phyloP scores from a whole-genome alignment of 1,139 yeast genomes.

The Candida gigantensis region DNA sequence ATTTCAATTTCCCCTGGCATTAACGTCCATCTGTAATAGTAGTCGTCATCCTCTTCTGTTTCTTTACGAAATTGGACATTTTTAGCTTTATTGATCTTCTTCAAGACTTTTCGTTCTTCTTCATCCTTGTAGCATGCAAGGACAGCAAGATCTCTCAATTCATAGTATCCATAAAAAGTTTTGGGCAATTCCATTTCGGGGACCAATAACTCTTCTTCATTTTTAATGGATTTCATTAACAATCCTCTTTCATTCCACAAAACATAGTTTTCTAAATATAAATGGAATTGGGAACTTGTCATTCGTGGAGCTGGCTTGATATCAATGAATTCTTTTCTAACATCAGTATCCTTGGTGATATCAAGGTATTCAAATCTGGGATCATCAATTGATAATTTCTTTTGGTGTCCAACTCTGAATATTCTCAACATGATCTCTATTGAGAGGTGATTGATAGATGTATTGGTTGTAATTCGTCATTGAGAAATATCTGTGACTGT shows the following conservation, averaged over 20 bases:
- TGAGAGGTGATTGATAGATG: too few species aligned
- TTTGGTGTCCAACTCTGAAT: conserved; percentile 1
- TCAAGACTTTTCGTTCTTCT: neutral
- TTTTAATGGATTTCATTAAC: neutral
- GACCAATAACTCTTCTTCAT: neutral
- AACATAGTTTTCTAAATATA: conserved; percentile 1
- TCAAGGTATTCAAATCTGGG: neutral
- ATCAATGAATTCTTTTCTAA: neutral
- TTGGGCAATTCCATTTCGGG: conserved; percentile 1
- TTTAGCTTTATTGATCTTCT: neutral
- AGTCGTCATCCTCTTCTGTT: neutral
- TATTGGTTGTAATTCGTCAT: too few species aligned
- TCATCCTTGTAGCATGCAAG: neutral
- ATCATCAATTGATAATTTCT: neutral
- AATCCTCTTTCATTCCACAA: neutral
- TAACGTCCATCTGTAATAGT: neutral
- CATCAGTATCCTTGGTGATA: neutral
- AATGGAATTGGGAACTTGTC: neutral
- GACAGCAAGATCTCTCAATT: neutral
- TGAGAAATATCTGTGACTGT: too few species aligned
- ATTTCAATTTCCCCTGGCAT: neutral
- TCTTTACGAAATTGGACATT: neutral
- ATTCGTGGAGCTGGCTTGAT: neutral
- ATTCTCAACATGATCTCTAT: conserved; percentile 2
- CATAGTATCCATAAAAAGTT: conserved; percentile 1